Percentiles rank a stretch among this genome's conserved stretches.
Conservation (phyloP, 306 rosid genomes). For the barrel medic (Medicago truncatula) region MtrunA17r5.0-ANR NC_053042.1:51064501-51065000, state of each 20-base stretch:
- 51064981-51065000: slow-evolving; percentile 64
- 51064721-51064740: slow-evolving; percentile 42
- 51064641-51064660: slow-evolving; percentile 43
- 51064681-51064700: slow-evolving; percentile 61
- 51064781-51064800: slow-evolving; percentile 28
- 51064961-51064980: slow-evolving; percentile 28
- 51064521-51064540: slow-evolving; percentile 48
- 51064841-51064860: slow-evolving; percentile 49
- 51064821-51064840: slow-evolving; percentile 27
- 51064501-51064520: background rate
- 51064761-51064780: slow-evolving; percentile 11
- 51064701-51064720: slow-evolving; percentile 35
- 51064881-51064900: slow-evolving; percentile 22
- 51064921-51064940: background rate
- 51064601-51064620: slow-evolving; percentile 45
- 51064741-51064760: slow-evolving; percentile 28
- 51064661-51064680: slow-evolving; percentile 39
- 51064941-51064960: background rate
- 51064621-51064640: slow-evolving; percentile 40
- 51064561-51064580: slow-evolving; percentile 42
- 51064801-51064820: background rate
- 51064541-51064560: slow-evolving; percentile 42
- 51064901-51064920: slow-evolving; percentile 1
- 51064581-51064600: slow-evolving; percentile 46
- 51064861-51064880: background rate